Base-by-base conservation (phyloP, 1,284 basidiomycete genomes). In the Microbotryum saponariae region DNA sequence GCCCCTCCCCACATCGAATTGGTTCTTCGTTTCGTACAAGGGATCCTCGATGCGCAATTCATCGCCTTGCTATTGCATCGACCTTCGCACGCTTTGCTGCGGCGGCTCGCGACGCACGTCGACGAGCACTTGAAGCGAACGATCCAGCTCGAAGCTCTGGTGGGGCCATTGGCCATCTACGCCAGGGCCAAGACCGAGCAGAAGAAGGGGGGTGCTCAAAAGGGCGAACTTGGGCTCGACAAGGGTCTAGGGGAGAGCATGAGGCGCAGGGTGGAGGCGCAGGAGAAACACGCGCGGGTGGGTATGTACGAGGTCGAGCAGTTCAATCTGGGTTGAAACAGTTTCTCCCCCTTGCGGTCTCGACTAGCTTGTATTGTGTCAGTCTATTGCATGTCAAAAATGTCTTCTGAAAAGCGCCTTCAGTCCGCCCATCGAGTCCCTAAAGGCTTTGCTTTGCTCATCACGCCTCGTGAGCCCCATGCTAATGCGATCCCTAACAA, bases 31-130 rank as follows among this genome's bases (percentile, higher is more conserved):
- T 51, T 69, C 54, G 62, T 69, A 4, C 61, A 69, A 48, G 57
- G 63, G 18, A 33, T 69, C 29, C 65, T 69, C 54, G 68, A 69
- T 60, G 63, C 66, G 3, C 68, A 67, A 49, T 69, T 69, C 33
- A 63, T 67, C 60, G 58, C 63, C 20, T 63, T 69, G 44, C 63
- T 69, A 42, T 60, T 69, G 6, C 64, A 65, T 33, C 65, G 61
- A 14, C 55, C 56, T 21, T 57, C 68, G 23, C 68, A 69, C 58
- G 25, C 53, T 7, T 63, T 69, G 49, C 60, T 69, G n/a, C 62
- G 65, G 1, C 65, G 67, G 14, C 62, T 69, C 31, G 42, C 62
- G 3, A 48, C 54, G 21, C 61, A 62, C 54, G 53, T 67, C 57
- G 42, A 51, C 4, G 49, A 54, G 8, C 63, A 67, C 59, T 54